Evolutionary conservation across 2,329 filamentous ascomycete genomes (phyloP).

Genomic region (Myriosclerotinia duriaeana): DNA sequence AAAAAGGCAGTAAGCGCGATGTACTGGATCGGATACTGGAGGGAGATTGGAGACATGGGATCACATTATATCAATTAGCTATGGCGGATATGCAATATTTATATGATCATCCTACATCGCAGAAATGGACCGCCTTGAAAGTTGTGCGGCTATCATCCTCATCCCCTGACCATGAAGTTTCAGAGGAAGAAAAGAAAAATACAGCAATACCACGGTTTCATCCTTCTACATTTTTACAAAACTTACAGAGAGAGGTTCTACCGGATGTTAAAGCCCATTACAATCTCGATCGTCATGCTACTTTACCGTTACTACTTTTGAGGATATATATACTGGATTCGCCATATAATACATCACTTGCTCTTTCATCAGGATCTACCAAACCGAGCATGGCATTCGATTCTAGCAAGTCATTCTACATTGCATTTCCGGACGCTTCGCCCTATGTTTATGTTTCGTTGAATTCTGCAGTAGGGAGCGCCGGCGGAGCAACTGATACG

Average conservation of each 20-base stretch:
- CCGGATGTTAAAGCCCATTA: slow-evolving; percentile 84
- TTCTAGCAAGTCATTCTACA: slow-evolving; percentile 68
- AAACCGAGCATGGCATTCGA: slow-evolving; percentile 48
- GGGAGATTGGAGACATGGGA: slow-evolving; percentile 66
- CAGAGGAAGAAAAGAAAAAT: slow-evolving; percentile 45
- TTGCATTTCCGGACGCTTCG: slow-evolving; percentile 79
- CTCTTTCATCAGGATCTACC: slow-evolving; percentile 41
- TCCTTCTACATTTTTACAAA: slow-evolving; percentile 74
- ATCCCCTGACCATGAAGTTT: slow-evolving; percentile 4
- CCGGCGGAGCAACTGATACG: slow-evolving; percentile 47
- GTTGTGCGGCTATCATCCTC: slow-evolving; percentile 51
- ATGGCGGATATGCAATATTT: slow-evolving; percentile 68
- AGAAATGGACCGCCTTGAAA: slow-evolving; percentile 64
- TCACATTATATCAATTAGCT: slow-evolving; percentile 65
- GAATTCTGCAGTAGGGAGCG: slow-evolving; percentile 57
- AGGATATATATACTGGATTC: slow-evolving; percentile 78
- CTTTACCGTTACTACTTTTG: slow-evolving; percentile 69
- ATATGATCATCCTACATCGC: slow-evolving; percentile 62
- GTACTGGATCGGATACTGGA: slow-evolving; percentile 63
- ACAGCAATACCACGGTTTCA: slow-evolving; percentile 68
- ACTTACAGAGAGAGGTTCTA: slow-evolving; percentile 70
- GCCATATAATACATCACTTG: slow-evolving; percentile 67
- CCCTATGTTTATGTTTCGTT: slow-evolving; percentile 70
- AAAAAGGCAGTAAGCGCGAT: slow-evolving; percentile 62
- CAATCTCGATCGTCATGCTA: slow-evolving; percentile 69